Evolutionary conservation across 495 filamentous ascomycete species (phyloP).

Genomic region (Penicillium verhagenii): DNA sequence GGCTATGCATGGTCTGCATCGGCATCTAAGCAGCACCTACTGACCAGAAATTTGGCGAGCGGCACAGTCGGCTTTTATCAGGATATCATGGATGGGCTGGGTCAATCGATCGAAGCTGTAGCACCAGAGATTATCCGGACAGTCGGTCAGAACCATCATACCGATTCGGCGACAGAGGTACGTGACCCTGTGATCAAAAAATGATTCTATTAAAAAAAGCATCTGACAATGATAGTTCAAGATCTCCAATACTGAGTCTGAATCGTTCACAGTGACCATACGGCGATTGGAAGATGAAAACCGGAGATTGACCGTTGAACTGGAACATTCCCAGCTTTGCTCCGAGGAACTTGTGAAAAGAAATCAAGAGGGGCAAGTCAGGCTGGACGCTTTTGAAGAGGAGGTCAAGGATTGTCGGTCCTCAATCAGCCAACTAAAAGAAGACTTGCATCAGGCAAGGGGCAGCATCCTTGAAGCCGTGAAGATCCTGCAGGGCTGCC

Average conservation of each 20-base stretch:
- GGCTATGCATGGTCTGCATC: slow-evolving; percentile 16
- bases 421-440: no score
- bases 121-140: not conserved
- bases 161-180: not conserved
- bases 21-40: slow-evolving; percentile 4
- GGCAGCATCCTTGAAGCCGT: no score
- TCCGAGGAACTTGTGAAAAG: not conserved
- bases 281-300: not conserved
- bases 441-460: no score
- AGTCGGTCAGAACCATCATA: no score
- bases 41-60: not conserved
- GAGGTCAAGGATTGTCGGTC: no score
- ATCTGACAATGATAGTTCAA: not conserved
- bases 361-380: not conserved
- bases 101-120: not conserved
- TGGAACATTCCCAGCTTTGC: not conserved
- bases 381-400: no score
- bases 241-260: not conserved
- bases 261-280: not conserved
- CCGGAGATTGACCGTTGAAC: not conserved
- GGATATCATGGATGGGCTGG: not conserved
- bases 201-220: no score
- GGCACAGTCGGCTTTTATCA: not conserved
- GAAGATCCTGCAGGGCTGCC: no score
- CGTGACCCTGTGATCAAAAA: not conserved